Evolutionary conservation across 2,329 filamentous ascomycete species (phyloP), one percentile per base, ranked within the genome.

Genomic region (Alternaria angustiovoidea): DNA sequence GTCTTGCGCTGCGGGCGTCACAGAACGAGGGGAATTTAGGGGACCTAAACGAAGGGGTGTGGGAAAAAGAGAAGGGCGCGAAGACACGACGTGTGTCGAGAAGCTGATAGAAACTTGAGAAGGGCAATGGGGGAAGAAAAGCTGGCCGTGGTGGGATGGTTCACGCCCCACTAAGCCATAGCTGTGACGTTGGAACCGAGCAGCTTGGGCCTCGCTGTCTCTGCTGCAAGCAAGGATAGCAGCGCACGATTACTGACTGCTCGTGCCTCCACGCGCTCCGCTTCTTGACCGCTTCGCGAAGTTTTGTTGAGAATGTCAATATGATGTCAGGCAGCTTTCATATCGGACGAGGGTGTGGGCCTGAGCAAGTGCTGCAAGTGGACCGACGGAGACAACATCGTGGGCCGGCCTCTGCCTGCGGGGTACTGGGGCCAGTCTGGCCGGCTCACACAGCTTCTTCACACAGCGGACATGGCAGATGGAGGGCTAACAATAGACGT

Each of bases 291-390:
- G 59, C 49, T 54, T 38, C 39, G 51, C 51, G 48, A 47, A 51
- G 57, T 30, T 54, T 61, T 63, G 61, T 43, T 57, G 53, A 49
- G 51, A 30, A 42, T 39, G 57, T 62, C 61, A 58, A 67, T 48
- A 67, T 68, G 62, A 69, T 65, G 68, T 71, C 63, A 69, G 61
- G 53, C 44, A 46, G 52, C 54, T 56, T 43, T 59, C 57, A 62
- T 54, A 55, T 49, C 28, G 43, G 49, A 43, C 48, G 52, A 51
- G 57, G 36, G 41, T 41, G 58, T 59, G 57, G 57, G 57, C 57
- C 57, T 49, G 39, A 39, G 24, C 57, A 56, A 30, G 57, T 55
- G 53, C 53, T 48, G 53, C 53, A 48, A 32, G 53, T 46, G 57
- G 43, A 36, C 42, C 56, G 34, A 54, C 59, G 36, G 30, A 30